These are phyloP conservation scores for Pythium chondricola DNA, from an alignment of 352 stramenopile genomes.

Conservation along the genomic window DNA sequence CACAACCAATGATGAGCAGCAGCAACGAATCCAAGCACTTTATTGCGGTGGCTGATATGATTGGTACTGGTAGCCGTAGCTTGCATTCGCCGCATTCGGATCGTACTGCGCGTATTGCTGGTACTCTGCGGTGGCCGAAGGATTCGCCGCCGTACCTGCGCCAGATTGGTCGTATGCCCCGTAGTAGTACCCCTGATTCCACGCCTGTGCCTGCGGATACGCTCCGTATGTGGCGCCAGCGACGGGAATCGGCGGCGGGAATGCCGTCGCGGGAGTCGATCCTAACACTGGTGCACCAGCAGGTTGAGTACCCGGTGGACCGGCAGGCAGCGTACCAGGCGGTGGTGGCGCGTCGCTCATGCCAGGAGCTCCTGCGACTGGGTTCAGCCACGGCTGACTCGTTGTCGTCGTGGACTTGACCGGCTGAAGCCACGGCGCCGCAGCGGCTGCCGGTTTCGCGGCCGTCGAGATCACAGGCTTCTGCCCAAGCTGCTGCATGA, in stretches of 20 bases:
- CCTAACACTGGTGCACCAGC: slow-evolving; percentile 14
- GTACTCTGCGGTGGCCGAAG: slow-evolving; percentile 12
- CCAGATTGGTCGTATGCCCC: slow-evolving; percentile 15
- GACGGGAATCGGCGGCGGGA: slow-evolving; percentile 14
- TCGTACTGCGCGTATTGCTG: slow-evolving; percentile 19
- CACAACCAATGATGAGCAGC: neutral
- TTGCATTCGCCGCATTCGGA: neutral
- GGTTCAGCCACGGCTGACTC: slow-evolving; percentile 63
- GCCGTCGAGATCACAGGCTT: slow-evolving; percentile 60
- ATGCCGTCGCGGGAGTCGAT: slow-evolving; percentile 23
- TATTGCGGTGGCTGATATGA: slow-evolving; percentile 18
- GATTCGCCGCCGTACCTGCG: neutral
- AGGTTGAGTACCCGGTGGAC: slow-evolving; percentile 15
- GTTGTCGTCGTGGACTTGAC: slow-evolving; percentile 32
- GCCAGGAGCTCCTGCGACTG: slow-evolving; percentile 34
- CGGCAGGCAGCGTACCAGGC: slow-evolving; percentile 19
- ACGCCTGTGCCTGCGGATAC: slow-evolving; percentile 13
- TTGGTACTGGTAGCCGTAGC: slow-evolving; percentile 12
- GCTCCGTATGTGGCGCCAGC: slow-evolving; percentile 7
- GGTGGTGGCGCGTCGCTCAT: slow-evolving; percentile 22
- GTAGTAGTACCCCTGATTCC: slow-evolving; percentile 25
- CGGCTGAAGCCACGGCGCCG: slow-evolving; percentile 68
- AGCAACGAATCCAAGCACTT: neutral
- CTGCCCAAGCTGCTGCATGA: slow-evolving; percentile 85
- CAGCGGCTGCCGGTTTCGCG: slow-evolving; percentile 25